Conservation (phyloP, 2,329 filamentous ascomycete species). For the Exophiala phaeomuriformis region DNA sequence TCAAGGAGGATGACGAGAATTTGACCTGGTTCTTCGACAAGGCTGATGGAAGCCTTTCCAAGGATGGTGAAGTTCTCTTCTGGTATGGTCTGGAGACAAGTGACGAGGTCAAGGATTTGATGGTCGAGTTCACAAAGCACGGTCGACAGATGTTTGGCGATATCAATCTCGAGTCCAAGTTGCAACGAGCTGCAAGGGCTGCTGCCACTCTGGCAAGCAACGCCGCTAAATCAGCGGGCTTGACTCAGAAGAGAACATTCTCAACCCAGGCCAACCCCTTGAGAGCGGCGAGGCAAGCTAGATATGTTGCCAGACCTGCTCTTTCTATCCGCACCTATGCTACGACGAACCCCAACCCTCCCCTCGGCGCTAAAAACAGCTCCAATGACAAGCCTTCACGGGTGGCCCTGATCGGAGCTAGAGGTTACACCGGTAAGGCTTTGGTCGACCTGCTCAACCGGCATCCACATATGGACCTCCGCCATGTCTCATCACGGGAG, state of each 20-base stretch:
- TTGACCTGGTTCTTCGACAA: slow-evolving; percentile 98
- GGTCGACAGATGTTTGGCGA: slow-evolving; percentile 83
- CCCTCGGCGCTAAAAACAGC: slow-evolving; percentile 78
- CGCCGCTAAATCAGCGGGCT: slow-evolving; percentile 41
- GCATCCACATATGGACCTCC: slow-evolving; percentile 83
- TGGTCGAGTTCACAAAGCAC: slow-evolving; percentile 75
- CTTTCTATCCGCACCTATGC: slow-evolving; percentile 36
- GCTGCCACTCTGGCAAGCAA: slow-evolving; percentile 50
- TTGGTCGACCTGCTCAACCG: slow-evolving; percentile 78
- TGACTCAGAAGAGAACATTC: slow-evolving; percentile 55
- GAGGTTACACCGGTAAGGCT: slow-evolving; percentile 89
- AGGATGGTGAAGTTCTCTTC: slow-evolving; percentile 83
- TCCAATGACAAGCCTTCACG: slow-evolving; percentile 72
- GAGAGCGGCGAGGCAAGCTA: slow-evolving; percentile 25
- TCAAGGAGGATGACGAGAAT: slow-evolving; percentile 92
- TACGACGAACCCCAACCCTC: slow-evolving; percentile 78
- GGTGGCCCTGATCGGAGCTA: slow-evolving; percentile 80
- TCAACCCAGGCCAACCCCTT: slow-evolving; percentile 49
- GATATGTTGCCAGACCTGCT: slow-evolving; percentile 27
- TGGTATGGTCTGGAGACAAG: slow-evolving; percentile 85
- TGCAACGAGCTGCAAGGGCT: slow-evolving; percentile 67
- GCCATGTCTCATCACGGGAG: slow-evolving; percentile 88
- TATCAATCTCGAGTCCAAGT: slow-evolving; percentile 77
- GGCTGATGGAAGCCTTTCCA: slow-evolving; percentile 82
- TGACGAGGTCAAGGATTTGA: slow-evolving; percentile 72